These are phyloP conservation scores for Fraxinus pennsylvanica DNA, from an alignment of 257 asterid species.

Conservation along the genomic window DNA sequence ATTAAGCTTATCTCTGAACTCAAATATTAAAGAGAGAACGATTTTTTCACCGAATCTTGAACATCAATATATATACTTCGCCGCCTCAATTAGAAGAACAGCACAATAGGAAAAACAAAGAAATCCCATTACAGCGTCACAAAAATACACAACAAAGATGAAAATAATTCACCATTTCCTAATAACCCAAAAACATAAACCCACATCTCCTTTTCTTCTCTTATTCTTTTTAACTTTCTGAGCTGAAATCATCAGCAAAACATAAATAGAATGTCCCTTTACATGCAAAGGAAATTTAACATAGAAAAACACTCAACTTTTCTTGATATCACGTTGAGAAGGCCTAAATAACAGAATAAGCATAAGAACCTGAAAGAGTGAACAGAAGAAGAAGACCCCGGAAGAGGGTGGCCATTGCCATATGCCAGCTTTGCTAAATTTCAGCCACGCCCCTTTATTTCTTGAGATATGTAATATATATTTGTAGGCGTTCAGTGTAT, in stretches of 20 bases:
- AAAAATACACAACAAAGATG: neutral
- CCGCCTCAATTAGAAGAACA: neutral
- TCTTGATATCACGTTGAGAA: neutral
- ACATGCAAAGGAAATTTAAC: neutral
- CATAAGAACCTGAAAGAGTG: conserved; percentile 54
- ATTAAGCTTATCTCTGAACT: neutral
- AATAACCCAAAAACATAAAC: neutral
- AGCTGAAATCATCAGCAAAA: neutral
- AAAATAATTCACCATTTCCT: conserved; percentile 15
- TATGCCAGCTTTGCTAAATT: conserved; percentile 49
- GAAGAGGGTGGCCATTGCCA: conserved; percentile 61
- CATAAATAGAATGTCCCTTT: neutral
- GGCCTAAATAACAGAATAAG: neutral
- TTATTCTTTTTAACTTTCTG: neutral
- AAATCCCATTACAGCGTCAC: neutral
- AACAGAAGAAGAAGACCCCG: conserved; percentile 40
- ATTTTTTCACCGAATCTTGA: conserved; percentile 5
- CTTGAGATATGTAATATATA: conserved; percentile 18
- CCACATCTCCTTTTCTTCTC: neutral
- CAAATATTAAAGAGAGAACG: neutral
- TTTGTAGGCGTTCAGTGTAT: conserved; percentile 14
- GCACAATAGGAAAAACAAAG: neutral
- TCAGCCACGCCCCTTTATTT: conserved; percentile 35
- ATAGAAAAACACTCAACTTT: neutral
- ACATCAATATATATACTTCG: neutral